Evolutionary conservation across 1,139 yeast species (phyloP), one percentile per base, ranked within the genome.

Genomic region (Yamadazyma atmosphaerica): DNA sequence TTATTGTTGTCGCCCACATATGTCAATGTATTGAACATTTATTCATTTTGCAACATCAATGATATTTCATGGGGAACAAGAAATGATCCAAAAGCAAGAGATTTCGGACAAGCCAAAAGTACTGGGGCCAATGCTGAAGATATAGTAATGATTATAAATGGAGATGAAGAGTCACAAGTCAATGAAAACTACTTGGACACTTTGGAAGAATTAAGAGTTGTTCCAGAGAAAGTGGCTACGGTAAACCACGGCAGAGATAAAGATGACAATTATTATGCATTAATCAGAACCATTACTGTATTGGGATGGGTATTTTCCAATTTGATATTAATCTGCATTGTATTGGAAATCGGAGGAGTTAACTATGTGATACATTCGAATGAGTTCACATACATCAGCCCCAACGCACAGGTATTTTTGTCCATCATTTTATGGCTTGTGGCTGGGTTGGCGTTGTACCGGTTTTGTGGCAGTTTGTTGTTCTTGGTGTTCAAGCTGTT

Each of bases 41-140:
- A 86, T 58, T 87, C 94, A 5, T 86, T 86, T 60, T 85, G 94
- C 68, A 86, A 86, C 57, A 83, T 85, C 50, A 90, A 86, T 60
- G 95, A 86, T 62, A 83, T 86, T 36, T 82, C 92, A 0, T 86
- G 95, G 95, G 95, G 95, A 55, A 86, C 92, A 18, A 84, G 86
- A 59, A 90, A 88, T 19, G 86, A 75, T 39, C 79, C 78, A 22
- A 69, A 66, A 30, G 79, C 79, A 40, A 72, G 72, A 48, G 89
- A 84, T 60, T 69, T 86, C 48, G 95, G 95, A 38, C 74, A 77
- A 17, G 92, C 89, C 24, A 79, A 77, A 45, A 58, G 65, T 32
- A 65, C 77, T 6, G 72, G 77, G 45, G 68, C 67, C 44, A 65
- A 71, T 45, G 47, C 86, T 55, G 82, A 86, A 43, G 82, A 86